A percentile compares a stretch with the other conserved stretches of the same genome.
These are phyloP conservation scores for Pilasporangium apinafurcum DNA, from an alignment of 352 stramenopile genomes.

Conservation along the genomic window DNA sequence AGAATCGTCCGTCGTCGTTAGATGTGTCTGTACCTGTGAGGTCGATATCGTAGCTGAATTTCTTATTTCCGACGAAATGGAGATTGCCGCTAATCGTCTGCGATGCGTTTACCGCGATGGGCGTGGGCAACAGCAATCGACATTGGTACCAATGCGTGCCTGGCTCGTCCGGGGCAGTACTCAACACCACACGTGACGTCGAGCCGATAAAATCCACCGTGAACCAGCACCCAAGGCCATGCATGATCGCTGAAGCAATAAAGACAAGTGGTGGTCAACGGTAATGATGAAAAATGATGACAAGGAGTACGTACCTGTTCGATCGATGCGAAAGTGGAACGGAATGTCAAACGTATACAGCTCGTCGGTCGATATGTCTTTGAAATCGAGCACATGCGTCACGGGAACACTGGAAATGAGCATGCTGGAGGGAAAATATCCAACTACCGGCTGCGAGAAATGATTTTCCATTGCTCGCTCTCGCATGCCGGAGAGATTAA, in stretches of 20 bases:
- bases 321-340: conserved; percentile 83
- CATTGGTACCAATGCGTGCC: conserved; percentile 93
- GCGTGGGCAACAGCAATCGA: conserved; percentile 84
- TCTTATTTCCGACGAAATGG: conserved; percentile 92
- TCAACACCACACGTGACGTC: conserved; percentile 74
- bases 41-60: conserved; percentile 95
- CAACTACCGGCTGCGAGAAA: conserved; percentile 94
- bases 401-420: conserved; percentile 49
- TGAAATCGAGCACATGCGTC: conserved; percentile 86
- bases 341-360: conserved; percentile 89
- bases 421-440: conserved; percentile 86
- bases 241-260: conserved; percentile 72
- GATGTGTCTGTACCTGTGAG: conserved; percentile 54
- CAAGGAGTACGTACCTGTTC: conserved; percentile 38
- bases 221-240: conserved; percentile 99
- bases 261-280: not conserved
- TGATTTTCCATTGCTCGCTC: conserved; percentile 96
- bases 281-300: no score
- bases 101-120: conserved; percentile 88
- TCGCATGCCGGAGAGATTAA: conserved; percentile 92
- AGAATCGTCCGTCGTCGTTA: no score
- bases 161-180: conserved; percentile 65
- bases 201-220: conserved; percentile 96
- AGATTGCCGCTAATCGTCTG: conserved; percentile 88
- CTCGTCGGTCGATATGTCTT: conserved; percentile 56